Evolutionary conservation across 768 basidiomycete genomes (phyloP).

Genomic region (Mycena haematopus): DNA sequence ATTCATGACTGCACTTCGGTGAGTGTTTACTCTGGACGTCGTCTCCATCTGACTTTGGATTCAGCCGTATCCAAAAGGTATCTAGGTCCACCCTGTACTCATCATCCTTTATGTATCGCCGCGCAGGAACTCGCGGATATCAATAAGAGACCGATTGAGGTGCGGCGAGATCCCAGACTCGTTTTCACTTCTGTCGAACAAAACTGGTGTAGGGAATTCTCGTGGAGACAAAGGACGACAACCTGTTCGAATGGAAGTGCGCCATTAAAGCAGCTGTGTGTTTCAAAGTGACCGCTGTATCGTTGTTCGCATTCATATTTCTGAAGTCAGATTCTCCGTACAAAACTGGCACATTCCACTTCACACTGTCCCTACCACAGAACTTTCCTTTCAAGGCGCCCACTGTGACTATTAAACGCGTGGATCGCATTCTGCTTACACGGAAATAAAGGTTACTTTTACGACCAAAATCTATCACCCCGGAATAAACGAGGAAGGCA

Average conservation of each 20-base stretch:
- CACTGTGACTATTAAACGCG: conserved; percentile 49
- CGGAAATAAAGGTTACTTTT: conserved; percentile 69
- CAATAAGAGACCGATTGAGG: conserved; percentile 67
- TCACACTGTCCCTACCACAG: conserved; percentile 73
- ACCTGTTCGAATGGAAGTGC: conserved; percentile 81
- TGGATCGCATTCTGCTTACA: conserved; percentile 1
- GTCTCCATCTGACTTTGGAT: conserved; percentile 8
- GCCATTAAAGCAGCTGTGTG: conserved; percentile 75
- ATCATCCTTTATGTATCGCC: conserved; percentile 17
- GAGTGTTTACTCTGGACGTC: conserved; percentile 27
- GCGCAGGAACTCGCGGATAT: conserved; percentile 73
- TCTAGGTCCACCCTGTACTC: background rate
- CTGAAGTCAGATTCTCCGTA: conserved; percentile 79
- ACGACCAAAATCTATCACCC: conserved; percentile 90
- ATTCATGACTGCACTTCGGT: conserved; percentile 50
- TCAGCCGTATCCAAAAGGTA: conserved; percentile 81
- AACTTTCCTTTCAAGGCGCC: conserved; percentile 91
- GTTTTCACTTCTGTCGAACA: conserved; percentile 20
- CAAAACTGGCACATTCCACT: conserved; percentile 81
- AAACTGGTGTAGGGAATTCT: conserved; percentile 56
- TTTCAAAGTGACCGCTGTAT: conserved; percentile 21
- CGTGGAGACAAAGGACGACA: conserved; percentile 70
- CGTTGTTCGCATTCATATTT: conserved; percentile 21
- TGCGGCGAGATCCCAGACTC: conserved; percentile 37
- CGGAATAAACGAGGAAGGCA: conserved; percentile 88